Evolutionary conservation across 2,329 filamentous ascomycete species (phyloP), one percentile per base, ranked within the genome.

Genomic region (Beauveria rudraprayagi): DNA sequence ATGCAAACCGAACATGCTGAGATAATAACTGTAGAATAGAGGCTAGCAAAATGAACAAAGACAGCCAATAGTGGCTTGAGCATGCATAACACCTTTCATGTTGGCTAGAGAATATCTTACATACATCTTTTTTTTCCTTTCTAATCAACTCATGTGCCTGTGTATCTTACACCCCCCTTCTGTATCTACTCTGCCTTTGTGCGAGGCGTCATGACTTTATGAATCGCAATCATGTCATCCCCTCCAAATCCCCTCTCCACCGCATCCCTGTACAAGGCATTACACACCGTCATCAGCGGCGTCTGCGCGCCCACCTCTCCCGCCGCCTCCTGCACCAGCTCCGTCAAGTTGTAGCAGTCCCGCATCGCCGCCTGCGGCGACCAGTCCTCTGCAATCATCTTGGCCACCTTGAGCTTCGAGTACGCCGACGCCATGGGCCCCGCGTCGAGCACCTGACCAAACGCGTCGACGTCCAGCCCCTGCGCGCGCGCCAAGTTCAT

Each of bases 381-480:
- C 69, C 70, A 73, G 34, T 73, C 70, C 22, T 65, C 24, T 1
- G 60, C 60, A 17, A 68, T 30, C 54, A 72, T 67, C 64, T 73
- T 74, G 8, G 61, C 61, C 5, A 71, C 63, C 62, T 73, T 73
- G 14, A 68, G 44, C 16, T 59, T 68, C 3, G 67, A 66, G 56
- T 73, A 72, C 0, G 68, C 61, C 0, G 72, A 74, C 3, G 70
- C 69, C 67, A 71, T 65, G 0, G 68, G 71, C 0, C 70, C 67
- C 1, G 70, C 69, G 43, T 70, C 65, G 8, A 74, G 63, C 14
- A 71, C 70, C 19, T 67, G 50, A 0, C 64, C 67, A 22, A 74
- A 67, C 0, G 70, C 67, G 11, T 66, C 64, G 16, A 70, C 61
- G 34, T 74, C 63, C 1, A 74, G 65, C 2, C 70, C 70, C 53